phyloP scores from a whole-genome alignment of 495 filamentous ascomycete species.

The Aspergillus mulundensis region DNA sequence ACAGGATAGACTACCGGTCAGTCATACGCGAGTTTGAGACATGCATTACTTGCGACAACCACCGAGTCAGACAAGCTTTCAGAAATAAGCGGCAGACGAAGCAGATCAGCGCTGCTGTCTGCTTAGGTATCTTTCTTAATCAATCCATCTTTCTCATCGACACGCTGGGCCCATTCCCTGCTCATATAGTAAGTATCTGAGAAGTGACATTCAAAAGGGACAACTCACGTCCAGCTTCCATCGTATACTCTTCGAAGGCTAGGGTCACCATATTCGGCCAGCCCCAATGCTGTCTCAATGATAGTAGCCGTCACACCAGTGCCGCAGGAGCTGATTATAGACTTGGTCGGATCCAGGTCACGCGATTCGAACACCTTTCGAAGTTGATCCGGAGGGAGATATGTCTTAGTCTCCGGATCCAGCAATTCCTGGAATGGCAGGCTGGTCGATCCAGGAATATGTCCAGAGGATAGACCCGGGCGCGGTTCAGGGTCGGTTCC shows the following conservation, averaged over 20 bases:
- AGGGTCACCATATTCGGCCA: constrained; percentile 68
- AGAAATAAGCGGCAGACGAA: background rate
- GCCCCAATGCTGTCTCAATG: constrained; percentile 78
- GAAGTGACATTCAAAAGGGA: background rate
- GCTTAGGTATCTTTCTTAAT: constrained; percentile 49
- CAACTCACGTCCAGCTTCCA: constrained; percentile 94
- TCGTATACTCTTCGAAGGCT: constrained; percentile 79
- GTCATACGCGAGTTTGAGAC: background rate
- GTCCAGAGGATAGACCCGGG: constrained; percentile 80
- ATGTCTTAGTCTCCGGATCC: constrained; percentile 74
- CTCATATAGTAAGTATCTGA: constrained; percentile 15
- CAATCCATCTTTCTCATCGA: constrained; percentile 54
- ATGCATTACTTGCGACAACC: background rate
- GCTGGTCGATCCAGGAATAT: constrained; percentile 84
- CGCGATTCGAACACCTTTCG: constrained; percentile 70
- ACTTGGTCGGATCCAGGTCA: constrained; percentile 73
- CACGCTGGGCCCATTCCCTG: constrained; percentile 76
- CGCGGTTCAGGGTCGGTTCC: constrained; percentile 86
- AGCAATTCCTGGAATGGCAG: constrained; percentile 77
- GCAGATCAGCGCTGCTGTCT: background rate
- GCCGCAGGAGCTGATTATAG: constrained; percentile 85
- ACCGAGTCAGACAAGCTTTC: background rate
- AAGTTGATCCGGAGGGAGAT: constrained; percentile 68
- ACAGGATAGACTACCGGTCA: background rate
- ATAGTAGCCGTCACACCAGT: constrained; percentile 94